phyloP scores from a whole-genome alignment of 176 grass and related monocot genomes.

The Poa pratensis region DNA sequence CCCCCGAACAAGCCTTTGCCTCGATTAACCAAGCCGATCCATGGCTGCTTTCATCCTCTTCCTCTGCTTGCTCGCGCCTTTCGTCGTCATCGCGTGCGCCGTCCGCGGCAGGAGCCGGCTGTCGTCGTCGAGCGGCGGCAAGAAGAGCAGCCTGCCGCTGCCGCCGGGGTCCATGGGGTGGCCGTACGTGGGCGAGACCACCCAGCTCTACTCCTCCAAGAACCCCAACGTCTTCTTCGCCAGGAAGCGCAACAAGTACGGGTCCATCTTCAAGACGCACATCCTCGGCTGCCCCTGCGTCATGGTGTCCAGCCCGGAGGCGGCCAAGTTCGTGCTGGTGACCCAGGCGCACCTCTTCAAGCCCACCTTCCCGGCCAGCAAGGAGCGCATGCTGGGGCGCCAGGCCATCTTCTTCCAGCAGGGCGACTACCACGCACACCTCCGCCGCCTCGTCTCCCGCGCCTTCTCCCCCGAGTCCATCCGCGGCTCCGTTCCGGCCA shows the following conservation, averaged over 20 bases:
- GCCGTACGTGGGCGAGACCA: constrained; percentile 94
- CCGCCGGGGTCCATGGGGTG: constrained; percentile 93
- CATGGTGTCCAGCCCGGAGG: constrained; percentile 98
- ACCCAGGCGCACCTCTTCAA: constrained; percentile 97
- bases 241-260: constrained; percentile 73
- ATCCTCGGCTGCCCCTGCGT: constrained; percentile 94
- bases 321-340: constrained; percentile 90
- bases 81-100: constrained; percentile 35
- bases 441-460: constrained; percentile 79
- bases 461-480: constrained; percentile 94
- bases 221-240: constrained; percentile 86
- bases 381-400: constrained; percentile 90
- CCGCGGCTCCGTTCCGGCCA: constrained; percentile 58
- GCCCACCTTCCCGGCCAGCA: constrained; percentile 95
- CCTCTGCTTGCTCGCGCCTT: constrained; percentile 45
- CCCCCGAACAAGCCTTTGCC: neutral
- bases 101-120: neutral
- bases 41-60: constrained; percentile 55
- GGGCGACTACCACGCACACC: constrained; percentile 83
- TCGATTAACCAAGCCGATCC: neutral
- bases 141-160: constrained; percentile 47
- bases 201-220: constrained; percentile 87
- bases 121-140: neutral
- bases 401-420: constrained; percentile 99
- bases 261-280: constrained; percentile 92